phyloP scores from a whole-genome alignment of 768 basidiomycete species.

The Pulveroboletus ravenelii region DNA sequence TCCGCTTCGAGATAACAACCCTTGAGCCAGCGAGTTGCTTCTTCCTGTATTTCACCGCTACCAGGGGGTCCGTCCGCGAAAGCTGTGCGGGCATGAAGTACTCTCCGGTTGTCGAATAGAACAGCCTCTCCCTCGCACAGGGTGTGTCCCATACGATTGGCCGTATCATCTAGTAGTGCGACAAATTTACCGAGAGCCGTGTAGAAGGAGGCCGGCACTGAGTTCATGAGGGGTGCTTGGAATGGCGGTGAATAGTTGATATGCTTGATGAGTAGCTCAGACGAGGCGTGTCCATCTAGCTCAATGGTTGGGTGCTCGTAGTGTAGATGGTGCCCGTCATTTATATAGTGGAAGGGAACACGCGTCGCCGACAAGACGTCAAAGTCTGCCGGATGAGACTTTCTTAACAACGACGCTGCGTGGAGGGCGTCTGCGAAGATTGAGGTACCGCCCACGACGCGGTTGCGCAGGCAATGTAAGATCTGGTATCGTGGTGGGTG shows the following conservation, averaged over 20 bases:
- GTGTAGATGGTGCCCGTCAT: constrained; percentile 82
- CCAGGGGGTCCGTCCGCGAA: constrained; percentile 45
- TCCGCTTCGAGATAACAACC: constrained; percentile 79
- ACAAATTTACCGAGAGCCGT: constrained; percentile 60
- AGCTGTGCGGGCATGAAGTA: constrained; percentile 81
- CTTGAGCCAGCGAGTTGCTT: constrained; percentile 80
- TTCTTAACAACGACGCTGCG: constrained; percentile 52
- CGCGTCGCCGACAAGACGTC: constrained; percentile 52
- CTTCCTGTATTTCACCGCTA: constrained; percentile 34
- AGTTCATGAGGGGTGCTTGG: constrained; percentile 67
- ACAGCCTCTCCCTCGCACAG: constrained; percentile 81
- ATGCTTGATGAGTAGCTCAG: constrained; percentile 41
- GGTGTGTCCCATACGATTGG: constrained; percentile 55
- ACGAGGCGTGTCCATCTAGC: constrained; percentile 34
- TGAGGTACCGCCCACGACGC: constrained; percentile 77
- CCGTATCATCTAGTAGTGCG: constrained; percentile 46
- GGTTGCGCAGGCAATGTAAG: constrained; percentile 84
- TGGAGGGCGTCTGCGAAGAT: constrained; percentile 81
- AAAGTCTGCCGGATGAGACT: constrained; percentile 48
- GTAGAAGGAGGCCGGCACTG: constrained; percentile 55
- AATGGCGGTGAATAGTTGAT: constrained; percentile 96
- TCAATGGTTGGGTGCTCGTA: constrained; percentile 72
- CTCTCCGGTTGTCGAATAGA: constrained; percentile 87
- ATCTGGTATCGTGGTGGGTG: constrained; percentile 90
- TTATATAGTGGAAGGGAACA: constrained; percentile 89